phyloP scores from a whole-genome alignment of 768 basidiomycete genomes.

The Mycena haematopus region DNA sequence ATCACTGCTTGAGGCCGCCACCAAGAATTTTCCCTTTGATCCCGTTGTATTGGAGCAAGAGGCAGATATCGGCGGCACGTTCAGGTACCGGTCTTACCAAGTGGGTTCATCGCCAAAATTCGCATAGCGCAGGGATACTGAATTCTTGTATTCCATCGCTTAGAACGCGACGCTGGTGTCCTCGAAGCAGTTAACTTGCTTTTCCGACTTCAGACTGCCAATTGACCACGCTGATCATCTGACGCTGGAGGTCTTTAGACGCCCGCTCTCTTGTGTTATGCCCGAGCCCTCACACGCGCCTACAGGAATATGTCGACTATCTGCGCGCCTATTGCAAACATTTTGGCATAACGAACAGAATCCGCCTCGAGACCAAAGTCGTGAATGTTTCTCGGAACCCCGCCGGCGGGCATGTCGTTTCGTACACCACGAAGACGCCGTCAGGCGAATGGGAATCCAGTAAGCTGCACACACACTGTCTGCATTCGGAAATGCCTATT shows the following conservation, averaged over 20 bases:
- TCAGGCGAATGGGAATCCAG: conserved; percentile 39
- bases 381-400: conserved; percentile 42
- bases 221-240: conserved; percentile 54
- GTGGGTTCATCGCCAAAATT: conserved; percentile 30
- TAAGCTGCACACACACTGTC: conserved; percentile 20
- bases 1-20: conserved; percentile 49
- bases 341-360: conserved; percentile 47
- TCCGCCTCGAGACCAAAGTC: conserved; percentile 46
- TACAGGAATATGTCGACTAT: conserved; percentile 57
- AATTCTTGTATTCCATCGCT: neutral
- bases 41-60: conserved; percentile 57
- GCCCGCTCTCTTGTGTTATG: conserved; percentile 1
- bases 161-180: conserved; percentile 60
- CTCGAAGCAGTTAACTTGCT: conserved; percentile 64
- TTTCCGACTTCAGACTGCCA: conserved; percentile 64
- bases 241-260: conserved; percentile 42
- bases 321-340: conserved; percentile 51
- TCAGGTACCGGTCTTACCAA: conserved; percentile 55
- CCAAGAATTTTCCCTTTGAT: conserved; percentile 50
- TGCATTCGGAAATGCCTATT: neutral
- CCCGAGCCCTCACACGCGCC: neutral
- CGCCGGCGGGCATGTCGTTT: conserved; percentile 45
- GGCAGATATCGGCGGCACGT: conserved; percentile 58
- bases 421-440: conserved; percentile 36
- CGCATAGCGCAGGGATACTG: neutral